Percentiles rank a stretch among this genome's conserved stretches.
These are phyloP conservation scores for Termitomyces sp. DNA, from an alignment of 768 basidiomycete genomes.

Conservation along the genomic window DNA sequence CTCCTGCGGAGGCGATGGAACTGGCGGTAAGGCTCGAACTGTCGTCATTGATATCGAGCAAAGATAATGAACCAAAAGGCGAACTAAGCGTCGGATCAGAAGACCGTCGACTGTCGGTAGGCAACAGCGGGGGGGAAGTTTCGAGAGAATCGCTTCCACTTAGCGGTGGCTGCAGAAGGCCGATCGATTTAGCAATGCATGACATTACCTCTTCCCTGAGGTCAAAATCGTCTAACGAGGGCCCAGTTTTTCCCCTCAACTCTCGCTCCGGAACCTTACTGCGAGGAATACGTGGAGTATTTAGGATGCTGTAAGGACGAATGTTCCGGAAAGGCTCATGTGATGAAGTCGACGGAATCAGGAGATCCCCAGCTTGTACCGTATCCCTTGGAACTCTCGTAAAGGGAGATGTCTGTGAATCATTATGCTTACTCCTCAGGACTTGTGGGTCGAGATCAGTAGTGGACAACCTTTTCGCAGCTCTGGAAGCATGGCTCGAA, in stretches of 20 bases:
- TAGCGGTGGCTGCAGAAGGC: slow-evolving; percentile 81
- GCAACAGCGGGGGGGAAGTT: slow-evolving; percentile 57
- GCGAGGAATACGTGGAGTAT: slow-evolving; percentile 41
- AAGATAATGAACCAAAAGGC: slow-evolving; percentile 69
- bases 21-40: slow-evolving; percentile 58
- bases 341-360: slow-evolving; percentile 47
- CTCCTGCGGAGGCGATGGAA: slow-evolving; percentile 47
- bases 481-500: slow-evolving; percentile 13
- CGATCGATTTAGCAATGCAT: slow-evolving; percentile 96
- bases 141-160: slow-evolving; percentile 63
- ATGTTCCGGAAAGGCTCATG: slow-evolving; percentile 41
- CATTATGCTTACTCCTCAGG: slow-evolving; percentile 1
- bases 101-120: slow-evolving; percentile 34
- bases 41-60: slow-evolving; percentile 70
- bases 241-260: slow-evolving; percentile 15
- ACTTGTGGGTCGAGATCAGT: background rate
- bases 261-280: slow-evolving; percentile 19
- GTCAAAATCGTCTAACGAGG: slow-evolving; percentile 74
- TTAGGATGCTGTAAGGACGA: slow-evolving; percentile 45
- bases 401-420: slow-evolving; percentile 14
- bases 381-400: slow-evolving; percentile 40
- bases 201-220: slow-evolving; percentile 97
- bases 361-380: slow-evolving; percentile 75
- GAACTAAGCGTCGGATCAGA: slow-evolving; percentile 43
- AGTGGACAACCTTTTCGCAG: slow-evolving; percentile 6